A percentile compares a stretch with the other conserved stretches of the same genome.
Evolutionary conservation across 352 stramenopile species (phyloP).

Genomic region (Phytophthora fragariae): DNA sequence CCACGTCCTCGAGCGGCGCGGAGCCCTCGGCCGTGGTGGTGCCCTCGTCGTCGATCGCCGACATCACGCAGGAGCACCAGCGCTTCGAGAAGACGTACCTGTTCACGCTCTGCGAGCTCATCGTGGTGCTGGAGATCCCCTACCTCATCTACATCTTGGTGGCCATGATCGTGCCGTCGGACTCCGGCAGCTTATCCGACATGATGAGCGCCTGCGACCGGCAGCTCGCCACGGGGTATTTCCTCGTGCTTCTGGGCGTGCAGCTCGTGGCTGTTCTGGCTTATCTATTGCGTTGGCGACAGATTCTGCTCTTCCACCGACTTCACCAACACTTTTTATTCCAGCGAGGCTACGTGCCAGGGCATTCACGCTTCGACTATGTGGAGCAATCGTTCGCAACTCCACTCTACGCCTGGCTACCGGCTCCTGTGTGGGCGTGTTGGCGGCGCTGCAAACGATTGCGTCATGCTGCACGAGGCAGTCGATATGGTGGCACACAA

Average conservation of each 20-base stretch:
- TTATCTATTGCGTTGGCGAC: slow-evolving; percentile 76
- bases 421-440: slow-evolving; percentile 36
- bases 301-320: slow-evolving; percentile 83
- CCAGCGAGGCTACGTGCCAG: slow-evolving; percentile 67
- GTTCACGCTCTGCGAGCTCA: slow-evolving; percentile 77
- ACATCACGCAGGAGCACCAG: slow-evolving; percentile 55
- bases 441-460: slow-evolving; percentile 30
- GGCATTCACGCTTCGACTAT: slow-evolving; percentile 71
- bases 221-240: slow-evolving; percentile 39
- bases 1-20: slow-evolving; percentile 37
- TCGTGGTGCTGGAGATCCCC: slow-evolving; percentile 81
- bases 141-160: slow-evolving; percentile 70
- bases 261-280: slow-evolving; percentile 59
- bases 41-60: slow-evolving; percentile 33
- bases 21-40: slow-evolving; percentile 32
- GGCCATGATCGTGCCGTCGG: slow-evolving; percentile 50
- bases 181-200: slow-evolving; percentile 46
- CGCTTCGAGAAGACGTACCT: slow-evolving; percentile 76
- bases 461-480: slow-evolving; percentile 14
- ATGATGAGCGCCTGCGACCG: slow-evolving; percentile 43
- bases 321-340: slow-evolving; percentile 84
- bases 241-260: slow-evolving; percentile 53
- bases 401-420: slow-evolving; percentile 52
- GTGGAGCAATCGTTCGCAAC: slow-evolving; percentile 59
- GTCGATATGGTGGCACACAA: slow-evolving; percentile 12